These are phyloP conservation scores for Chalaropsis ovoidea DNA, from an alignment of 2,329 filamentous ascomycete genomes.

Conservation along the genomic window DNA sequence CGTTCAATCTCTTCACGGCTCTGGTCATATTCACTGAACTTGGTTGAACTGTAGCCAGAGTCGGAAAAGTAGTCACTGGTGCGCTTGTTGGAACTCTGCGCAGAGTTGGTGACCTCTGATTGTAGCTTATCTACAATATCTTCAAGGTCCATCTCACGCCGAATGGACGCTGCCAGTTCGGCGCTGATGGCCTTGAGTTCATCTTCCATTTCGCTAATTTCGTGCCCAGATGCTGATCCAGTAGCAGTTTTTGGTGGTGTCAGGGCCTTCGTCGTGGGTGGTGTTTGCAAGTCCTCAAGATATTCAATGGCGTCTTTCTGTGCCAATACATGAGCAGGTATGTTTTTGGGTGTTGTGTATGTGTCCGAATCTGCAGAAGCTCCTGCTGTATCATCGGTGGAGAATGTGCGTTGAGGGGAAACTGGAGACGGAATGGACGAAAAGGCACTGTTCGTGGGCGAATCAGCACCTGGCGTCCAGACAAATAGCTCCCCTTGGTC, in stretches of 20 bases:
- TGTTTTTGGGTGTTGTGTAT: slow-evolving; percentile 31
- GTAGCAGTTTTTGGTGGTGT: slow-evolving; percentile 27
- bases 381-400: slow-evolving; percentile 32
- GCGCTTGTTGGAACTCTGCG: slow-evolving; percentile 51
- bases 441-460: slow-evolving; percentile 41
- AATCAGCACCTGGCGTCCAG: slow-evolving; percentile 37
- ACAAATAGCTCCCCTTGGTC: slow-evolving; percentile 45
- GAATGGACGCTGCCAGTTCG: slow-evolving; percentile 85
- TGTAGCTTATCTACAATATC: slow-evolving; percentile 85
- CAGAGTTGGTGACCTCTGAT: slow-evolving; percentile 54
- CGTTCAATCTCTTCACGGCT: slow-evolving; percentile 66
- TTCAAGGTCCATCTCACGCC: slow-evolving; percentile 91
- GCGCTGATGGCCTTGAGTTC: slow-evolving; percentile 87
- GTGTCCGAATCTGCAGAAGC: slow-evolving; percentile 28
- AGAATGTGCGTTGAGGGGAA: slow-evolving; percentile 36
- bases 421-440: slow-evolving; percentile 47
- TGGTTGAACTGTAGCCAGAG: slow-evolving; percentile 77
- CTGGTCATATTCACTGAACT: slow-evolving; percentile 58
- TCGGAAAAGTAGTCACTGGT: slow-evolving; percentile 98
- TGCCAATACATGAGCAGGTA: slow-evolving; percentile 34
- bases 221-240: slow-evolving; percentile 36
- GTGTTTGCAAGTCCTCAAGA: slow-evolving; percentile 44
- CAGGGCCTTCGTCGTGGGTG: slow-evolving; percentile 31
- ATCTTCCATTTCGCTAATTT: slow-evolving; percentile 83
- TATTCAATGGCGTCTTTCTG: slow-evolving; percentile 40